phyloP scores from a whole-genome alignment of 2,329 filamentous ascomycete genomes.

The Fonsecaea multimorphosa region DNA sequence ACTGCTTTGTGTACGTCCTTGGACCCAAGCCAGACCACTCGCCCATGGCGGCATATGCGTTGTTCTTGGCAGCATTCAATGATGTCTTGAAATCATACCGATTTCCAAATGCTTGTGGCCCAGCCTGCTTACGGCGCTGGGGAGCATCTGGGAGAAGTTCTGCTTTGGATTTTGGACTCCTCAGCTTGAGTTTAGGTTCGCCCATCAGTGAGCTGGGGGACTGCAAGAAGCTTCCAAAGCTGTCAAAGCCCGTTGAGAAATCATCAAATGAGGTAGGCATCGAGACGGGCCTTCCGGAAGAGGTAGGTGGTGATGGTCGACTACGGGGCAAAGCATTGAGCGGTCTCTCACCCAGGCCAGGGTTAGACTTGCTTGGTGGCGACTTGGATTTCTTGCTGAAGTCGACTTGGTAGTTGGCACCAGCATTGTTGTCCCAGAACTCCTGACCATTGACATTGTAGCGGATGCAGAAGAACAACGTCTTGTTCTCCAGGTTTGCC shows the following conservation, averaged over 20 bases:
- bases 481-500: conserved; percentile 90
- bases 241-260: conserved; percentile 67
- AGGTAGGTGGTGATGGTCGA: conserved; percentile 63
- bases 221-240: conserved; percentile 61
- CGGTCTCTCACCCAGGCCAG: conserved; percentile 59
- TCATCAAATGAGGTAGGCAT: conserved; percentile 69
- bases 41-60: conserved; percentile 37
- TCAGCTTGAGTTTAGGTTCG: conserved; percentile 72
- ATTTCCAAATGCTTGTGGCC: conserved; percentile 81
- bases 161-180: conserved; percentile 68
- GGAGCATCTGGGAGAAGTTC: conserved; percentile 67
- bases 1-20: conserved; percentile 38
- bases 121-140: conserved; percentile 55
- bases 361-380: conserved; percentile 52
- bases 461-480: conserved; percentile 86
- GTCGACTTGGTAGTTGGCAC: conserved; percentile 89
- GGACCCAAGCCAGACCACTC: conserved; percentile 39
- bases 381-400: conserved; percentile 80
- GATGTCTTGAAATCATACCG: conserved; percentile 98
- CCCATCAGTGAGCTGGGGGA: conserved; percentile 68
- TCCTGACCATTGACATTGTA: conserved; percentile 85
- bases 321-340: conserved; percentile 69
- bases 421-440: conserved; percentile 92
- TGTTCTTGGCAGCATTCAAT: conserved; percentile 78
- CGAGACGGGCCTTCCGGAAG: conserved; percentile 59